phyloP scores from a whole-genome alignment of 2,329 filamentous ascomycete species.

The Leptographium lundbergii region DNA sequence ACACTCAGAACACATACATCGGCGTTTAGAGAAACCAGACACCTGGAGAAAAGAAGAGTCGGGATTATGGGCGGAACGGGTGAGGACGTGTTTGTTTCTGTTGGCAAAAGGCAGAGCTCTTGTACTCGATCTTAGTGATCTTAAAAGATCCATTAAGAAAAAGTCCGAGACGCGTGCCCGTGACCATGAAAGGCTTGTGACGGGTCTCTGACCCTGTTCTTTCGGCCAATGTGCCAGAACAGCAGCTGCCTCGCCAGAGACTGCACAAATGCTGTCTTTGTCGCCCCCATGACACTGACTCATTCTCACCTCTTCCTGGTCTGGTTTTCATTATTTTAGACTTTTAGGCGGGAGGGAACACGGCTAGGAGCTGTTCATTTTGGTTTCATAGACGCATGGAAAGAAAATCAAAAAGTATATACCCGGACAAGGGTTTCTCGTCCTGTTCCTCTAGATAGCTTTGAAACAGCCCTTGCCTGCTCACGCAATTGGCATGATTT shows the following conservation, averaged over 20 bases:
- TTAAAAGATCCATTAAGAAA: not conserved
- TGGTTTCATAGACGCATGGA: not conserved
- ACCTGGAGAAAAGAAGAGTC: not conserved
- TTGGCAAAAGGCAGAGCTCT: not conserved
- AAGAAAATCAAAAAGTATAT: not conserved
- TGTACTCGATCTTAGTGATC: not conserved
- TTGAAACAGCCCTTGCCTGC: not conserved
- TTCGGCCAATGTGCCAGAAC: not conserved
- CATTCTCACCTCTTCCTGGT: not conserved
- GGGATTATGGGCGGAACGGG: not conserved
- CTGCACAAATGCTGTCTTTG: too few species aligned
- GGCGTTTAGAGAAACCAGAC: not conserved
- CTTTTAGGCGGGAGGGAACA: not conserved
- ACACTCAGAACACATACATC: not conserved
- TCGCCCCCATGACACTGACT: not conserved
- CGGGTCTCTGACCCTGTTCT: not conserved
- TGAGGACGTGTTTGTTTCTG: not conserved
- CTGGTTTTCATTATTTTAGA: not conserved
- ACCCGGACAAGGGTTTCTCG: not conserved
- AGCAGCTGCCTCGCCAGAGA: not conserved
- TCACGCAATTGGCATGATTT: not conserved
- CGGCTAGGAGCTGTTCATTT: not conserved
- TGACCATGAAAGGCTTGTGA: not conserved
- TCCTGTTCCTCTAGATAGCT: not conserved
- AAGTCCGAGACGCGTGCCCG: not conserved